A percentile compares a stretch with the other conserved stretches of the same genome.
phyloP scores from a whole-genome alignment of 225 moss, liverwort and hornwort species.

The Climacium dendroides region DNA sequence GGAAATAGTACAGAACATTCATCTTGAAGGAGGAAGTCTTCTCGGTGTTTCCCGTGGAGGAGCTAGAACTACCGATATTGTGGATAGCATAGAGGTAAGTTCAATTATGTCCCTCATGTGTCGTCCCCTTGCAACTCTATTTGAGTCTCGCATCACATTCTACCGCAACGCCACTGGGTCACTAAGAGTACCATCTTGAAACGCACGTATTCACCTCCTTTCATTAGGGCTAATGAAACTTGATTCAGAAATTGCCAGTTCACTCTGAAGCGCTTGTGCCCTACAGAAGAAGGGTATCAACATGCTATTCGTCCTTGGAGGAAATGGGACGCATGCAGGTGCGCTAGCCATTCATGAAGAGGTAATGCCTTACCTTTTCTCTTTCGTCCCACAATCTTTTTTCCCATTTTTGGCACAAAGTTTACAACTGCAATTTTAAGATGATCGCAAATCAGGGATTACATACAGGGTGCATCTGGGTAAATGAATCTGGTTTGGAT shows the following conservation, averaged over 20 bases:
- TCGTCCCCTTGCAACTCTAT: background rate
- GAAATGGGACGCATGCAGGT: constrained; percentile 94
- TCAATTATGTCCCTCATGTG: background rate
- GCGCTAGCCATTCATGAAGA: constrained; percentile 84
- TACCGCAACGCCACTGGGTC: background rate
- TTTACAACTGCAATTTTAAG: background rate
- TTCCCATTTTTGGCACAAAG: background rate
- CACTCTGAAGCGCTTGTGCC: background rate
- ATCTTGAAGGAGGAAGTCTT: constrained; percentile 86
- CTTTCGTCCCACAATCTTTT: background rate
- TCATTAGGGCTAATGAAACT: background rate
- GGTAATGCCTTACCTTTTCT: constrained; percentile 14
- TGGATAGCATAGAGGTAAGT: constrained; percentile 62
- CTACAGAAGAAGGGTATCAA: constrained; percentile 65
- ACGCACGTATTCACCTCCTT: background rate
- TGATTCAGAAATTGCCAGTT: background rate
- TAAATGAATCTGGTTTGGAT: background rate
- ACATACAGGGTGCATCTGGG: background rate
- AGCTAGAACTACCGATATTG: constrained; percentile 66
- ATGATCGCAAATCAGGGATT: background rate
- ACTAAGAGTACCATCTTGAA: background rate
- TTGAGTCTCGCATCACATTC: background rate
- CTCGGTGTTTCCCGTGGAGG: constrained; percentile 90
- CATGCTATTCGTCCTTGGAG: constrained; percentile 91
- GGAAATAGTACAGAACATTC: constrained; percentile 67